Evolutionary conservation across 805 yeast genomes (phyloP).

Genomic region (Candida wancherniae): DNA sequence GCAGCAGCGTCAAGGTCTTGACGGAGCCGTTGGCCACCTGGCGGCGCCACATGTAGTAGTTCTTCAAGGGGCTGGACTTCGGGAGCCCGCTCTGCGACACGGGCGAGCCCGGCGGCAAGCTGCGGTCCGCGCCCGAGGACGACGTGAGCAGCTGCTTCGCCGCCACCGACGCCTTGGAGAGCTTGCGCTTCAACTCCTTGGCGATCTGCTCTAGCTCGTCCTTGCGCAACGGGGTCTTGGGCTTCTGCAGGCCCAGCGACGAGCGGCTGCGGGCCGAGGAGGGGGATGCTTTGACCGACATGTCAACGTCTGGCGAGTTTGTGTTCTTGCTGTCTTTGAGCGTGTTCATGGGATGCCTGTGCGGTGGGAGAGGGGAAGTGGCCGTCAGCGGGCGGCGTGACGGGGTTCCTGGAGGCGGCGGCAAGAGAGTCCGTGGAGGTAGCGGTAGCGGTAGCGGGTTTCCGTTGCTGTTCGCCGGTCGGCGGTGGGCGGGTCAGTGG

Average conservation of each 20-base stretch:
- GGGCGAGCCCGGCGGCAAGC: conserved; percentile 19
- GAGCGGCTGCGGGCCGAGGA: conserved; percentile 10
- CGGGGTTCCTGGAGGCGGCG: no score
- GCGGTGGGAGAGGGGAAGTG: neutral
- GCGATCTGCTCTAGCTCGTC: conserved; percentile 44
- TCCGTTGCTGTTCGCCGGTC: no score
- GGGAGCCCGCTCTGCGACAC: conserved; percentile 14
- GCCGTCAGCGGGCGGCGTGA: no score
- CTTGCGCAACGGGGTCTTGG: conserved; percentile 37
- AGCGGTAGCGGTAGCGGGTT: no score
- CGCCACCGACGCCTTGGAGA: conserved; percentile 41
- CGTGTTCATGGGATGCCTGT: conserved; percentile 17
- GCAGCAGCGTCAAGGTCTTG: conserved; percentile 22
- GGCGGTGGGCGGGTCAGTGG: no score
- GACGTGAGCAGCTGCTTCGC: conserved; percentile 33
- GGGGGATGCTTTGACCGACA: conserved; percentile 13
- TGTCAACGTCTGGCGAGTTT: conserved; percentile 14
- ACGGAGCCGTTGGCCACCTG: conserved; percentile 21
- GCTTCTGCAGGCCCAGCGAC: conserved; percentile 10
- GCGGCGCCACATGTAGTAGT: conserved; percentile 23
- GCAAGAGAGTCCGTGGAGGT: no score
- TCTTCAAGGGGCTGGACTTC: conserved; percentile 29
- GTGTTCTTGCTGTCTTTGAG: conserved; percentile 21
- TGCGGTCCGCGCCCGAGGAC: conserved; percentile 12
- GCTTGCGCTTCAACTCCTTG: conserved; percentile 36